These are phyloP conservation scores for Coprinopsis sp. DNA, from an alignment of 768 basidiomycete genomes.

Conservation along the genomic window DNA sequence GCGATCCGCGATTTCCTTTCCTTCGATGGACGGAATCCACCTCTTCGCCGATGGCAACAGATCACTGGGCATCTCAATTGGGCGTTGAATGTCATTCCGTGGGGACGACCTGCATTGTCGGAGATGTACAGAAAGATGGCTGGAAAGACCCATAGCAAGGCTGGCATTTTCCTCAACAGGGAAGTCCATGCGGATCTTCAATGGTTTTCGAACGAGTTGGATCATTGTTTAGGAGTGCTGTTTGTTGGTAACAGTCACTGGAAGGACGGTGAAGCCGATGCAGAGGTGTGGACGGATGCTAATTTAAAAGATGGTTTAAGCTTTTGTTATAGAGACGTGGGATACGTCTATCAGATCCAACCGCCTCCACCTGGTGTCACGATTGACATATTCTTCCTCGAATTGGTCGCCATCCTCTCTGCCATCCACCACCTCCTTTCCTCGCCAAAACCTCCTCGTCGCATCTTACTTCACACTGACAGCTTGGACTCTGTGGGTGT, in stretches of 20 bases:
- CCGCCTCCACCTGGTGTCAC: not conserved
- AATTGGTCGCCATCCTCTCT: slow-evolving; percentile 19
- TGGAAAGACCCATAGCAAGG: slow-evolving; percentile 1
- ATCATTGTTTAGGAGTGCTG: slow-evolving; percentile 10
- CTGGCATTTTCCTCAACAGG: slow-evolving; percentile 11
- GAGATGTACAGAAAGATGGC: slow-evolving; percentile 12
- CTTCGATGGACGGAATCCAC: slow-evolving; percentile 5
- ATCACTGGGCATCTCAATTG: slow-evolving; percentile 13
- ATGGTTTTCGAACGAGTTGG: slow-evolving; percentile 14
- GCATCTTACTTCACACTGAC: slow-evolving; percentile 10
- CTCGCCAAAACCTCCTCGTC: slow-evolving; percentile 10
- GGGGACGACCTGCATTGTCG: slow-evolving; percentile 11
- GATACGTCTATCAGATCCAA: slow-evolving; percentile 14
- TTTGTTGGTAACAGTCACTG: slow-evolving; percentile 14
- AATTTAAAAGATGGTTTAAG: slow-evolving; percentile 10
- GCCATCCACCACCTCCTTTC: slow-evolving; percentile 15
- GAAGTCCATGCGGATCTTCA: slow-evolving; percentile 10
- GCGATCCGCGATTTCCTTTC: slow-evolving; percentile 14
- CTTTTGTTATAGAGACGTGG: slow-evolving; percentile 11
- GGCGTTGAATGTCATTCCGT: slow-evolving; percentile 12
- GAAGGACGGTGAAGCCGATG: slow-evolving; percentile 14
- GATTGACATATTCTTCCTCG: slow-evolving; percentile 22
- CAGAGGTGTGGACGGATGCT: slow-evolving; percentile 21
- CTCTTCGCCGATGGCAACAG: slow-evolving; percentile 2
- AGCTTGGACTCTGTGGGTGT: slow-evolving; percentile 17